These are phyloP conservation scores for Abortiporus biennis DNA, from an alignment of 1,284 basidiomycete genomes.

Conservation along the genomic window DNA sequence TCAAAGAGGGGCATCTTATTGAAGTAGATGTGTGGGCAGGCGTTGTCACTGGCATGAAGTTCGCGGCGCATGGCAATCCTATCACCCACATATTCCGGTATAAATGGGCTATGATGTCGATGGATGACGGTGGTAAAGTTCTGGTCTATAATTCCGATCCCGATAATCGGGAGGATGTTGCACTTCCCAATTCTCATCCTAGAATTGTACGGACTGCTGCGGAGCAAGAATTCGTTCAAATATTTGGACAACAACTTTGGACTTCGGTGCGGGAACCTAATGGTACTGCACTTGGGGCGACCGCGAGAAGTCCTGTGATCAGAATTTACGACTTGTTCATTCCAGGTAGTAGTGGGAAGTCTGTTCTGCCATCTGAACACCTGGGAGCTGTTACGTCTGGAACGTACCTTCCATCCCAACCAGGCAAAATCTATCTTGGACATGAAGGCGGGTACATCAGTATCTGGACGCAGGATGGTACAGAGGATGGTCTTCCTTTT, in stretches of 20 bases:
- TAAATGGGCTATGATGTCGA: slow-evolving; percentile 61
- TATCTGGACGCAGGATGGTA: slow-evolving; percentile 57
- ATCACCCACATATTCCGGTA: slow-evolving; percentile 72
- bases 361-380: slow-evolving; percentile 51
- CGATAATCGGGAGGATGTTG: slow-evolving; percentile 26
- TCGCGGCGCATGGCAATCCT: slow-evolving; percentile 56
- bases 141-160: slow-evolving; percentile 59
- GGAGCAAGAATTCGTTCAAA: slow-evolving; percentile 72
- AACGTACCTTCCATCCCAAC: slow-evolving; percentile 67
- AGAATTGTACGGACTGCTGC: slow-evolving; percentile 72
- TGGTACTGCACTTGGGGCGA: slow-evolving; percentile 29
- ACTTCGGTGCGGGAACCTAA: slow-evolving; percentile 56
- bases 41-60: slow-evolving; percentile 47
- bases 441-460: slow-evolving; percentile 90
- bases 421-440: slow-evolving; percentile 75
- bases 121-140: slow-evolving; percentile 82
- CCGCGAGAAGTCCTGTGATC: slow-evolving; percentile 61
- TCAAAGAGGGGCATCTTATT: slow-evolving; percentile 81
- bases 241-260: slow-evolving; percentile 78
- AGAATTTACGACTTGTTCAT: slow-evolving; percentile 72
- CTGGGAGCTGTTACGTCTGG: slow-evolving; percentile 81
- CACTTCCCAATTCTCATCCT: slow-evolving; percentile 41
- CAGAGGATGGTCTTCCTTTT: slow-evolving; percentile 43
- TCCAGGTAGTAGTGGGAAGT: slow-evolving; percentile 38
- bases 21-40: slow-evolving; percentile 73